Evolutionary conservation across 1,139 yeast species (phyloP), one percentile per base, ranked within the genome.

Genomic region (Blastobotrys indianensis): DNA sequence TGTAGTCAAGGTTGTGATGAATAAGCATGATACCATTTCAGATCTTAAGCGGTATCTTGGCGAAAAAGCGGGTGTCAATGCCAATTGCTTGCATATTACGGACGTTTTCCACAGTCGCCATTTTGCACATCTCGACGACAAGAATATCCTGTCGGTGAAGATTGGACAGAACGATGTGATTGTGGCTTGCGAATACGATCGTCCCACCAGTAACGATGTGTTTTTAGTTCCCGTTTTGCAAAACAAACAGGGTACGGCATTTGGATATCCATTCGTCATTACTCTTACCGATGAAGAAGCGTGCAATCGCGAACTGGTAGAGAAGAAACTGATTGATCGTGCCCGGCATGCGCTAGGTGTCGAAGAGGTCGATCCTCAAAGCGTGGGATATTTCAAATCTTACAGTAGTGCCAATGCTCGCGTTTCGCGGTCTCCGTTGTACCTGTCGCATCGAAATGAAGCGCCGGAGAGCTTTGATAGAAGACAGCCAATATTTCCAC

Each of bases 221-320:
- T 54, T 80, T 12, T 71, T 85, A 31, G 72, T 87, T 2, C 95
- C 96, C 0, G 85, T 87, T 0, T 59, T 72, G 82, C 1, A 77
- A 75, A 46, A 20, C 25, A 20, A 20, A 7, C 25, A 20, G 7
- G 25, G 25, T 7, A 20, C 25, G 25, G 25, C 25, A 20, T 7
- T 20, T 94, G 88, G 1, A 64, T 82, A 20, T 2, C 97, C 97
- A 1, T 77, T 86, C 55, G 82, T 87, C 58, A 70, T 87, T 34
- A 74, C 80, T 0, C 60, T 85, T 23, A 65, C 74, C 4, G 69
- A 66, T 29, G 66, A 68, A 10, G 82, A 81, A 46, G 63, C 71
- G 1, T 72, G 68, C 4, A 72, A 77, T 10, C 79, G 76, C 59
- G 82, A 81, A 2, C 58, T 62, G 0, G 77, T 87, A 25, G 66